Evolutionary conservation across 768 basidiomycete species (phyloP).

Genomic region (Lactarius sanguifluus): DNA sequence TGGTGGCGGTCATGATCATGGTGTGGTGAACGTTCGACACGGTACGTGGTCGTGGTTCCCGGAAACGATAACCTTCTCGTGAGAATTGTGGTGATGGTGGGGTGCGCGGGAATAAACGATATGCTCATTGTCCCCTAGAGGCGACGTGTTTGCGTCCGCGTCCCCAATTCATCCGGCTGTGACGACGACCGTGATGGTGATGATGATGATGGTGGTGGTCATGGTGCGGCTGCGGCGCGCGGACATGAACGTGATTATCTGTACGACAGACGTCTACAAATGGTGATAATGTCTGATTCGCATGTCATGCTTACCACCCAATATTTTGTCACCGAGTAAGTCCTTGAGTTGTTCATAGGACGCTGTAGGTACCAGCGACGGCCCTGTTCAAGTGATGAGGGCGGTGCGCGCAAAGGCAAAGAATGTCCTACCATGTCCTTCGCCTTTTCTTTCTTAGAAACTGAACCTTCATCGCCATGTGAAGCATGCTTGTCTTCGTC

Average conservation of each 20-base stretch:
- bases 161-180: background rate
- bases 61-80: background rate
- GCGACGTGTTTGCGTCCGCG: background rate
- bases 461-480: conserved; percentile 7
- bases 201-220: conserved; percentile 22
- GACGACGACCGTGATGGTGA: conserved; percentile 11
- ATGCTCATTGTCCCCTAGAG: conserved; percentile 1
- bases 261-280: background rate
- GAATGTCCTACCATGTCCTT: conserved; percentile 17
- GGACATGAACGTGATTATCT: conserved; percentile 11
- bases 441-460: conserved; percentile 15
- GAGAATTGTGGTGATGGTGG: conserved; percentile 16
- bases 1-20: background rate
- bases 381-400: conserved; percentile 16
- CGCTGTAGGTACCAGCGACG: conserved; percentile 28
- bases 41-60: conserved; percentile 24
- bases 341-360: conserved; percentile 29
- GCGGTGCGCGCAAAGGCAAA: background rate
- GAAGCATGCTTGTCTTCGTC: background rate
- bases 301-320: conserved; percentile 5
- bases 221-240: conserved; percentile 5
- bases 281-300: background rate
- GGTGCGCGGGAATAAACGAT: conserved; percentile 9
- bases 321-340: conserved; percentile 25
- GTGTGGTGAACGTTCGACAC: conserved; percentile 14